phyloP scores from a whole-genome alignment of 129 eudicot species.

The Gnaphalium uliginosum region DNA sequence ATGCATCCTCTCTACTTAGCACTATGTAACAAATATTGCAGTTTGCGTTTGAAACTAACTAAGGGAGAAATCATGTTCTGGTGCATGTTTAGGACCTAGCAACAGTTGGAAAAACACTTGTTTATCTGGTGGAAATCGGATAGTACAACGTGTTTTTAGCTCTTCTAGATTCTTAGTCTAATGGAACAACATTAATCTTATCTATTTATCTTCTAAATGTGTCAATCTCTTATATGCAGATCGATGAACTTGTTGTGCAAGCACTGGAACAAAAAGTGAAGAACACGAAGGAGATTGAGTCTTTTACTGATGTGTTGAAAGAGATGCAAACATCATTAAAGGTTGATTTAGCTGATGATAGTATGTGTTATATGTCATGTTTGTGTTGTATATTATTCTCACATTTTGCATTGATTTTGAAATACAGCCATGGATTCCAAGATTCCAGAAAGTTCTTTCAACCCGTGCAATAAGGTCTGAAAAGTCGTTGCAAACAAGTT shows the following conservation, averaged over 20 bases:
- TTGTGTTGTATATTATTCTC: not conserved
- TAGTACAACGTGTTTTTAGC: not conserved
- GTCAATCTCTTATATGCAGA: constrained; percentile 44
- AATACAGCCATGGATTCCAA: constrained; percentile 84
- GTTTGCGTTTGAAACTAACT: not conserved
- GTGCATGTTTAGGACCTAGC: not conserved
- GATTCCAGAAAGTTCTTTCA: constrained; percentile 54
- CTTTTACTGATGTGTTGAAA: constrained; percentile 55
- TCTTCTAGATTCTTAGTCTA: not conserved
- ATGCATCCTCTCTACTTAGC: not conserved
- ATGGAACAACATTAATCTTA: not conserved
- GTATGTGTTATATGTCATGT: constrained; percentile 1
- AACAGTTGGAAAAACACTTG: not conserved
- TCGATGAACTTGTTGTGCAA: constrained; percentile 90
- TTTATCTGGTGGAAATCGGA: not conserved
- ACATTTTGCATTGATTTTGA: constrained; percentile 5
- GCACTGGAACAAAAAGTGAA: constrained; percentile 53
- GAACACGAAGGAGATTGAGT: constrained; percentile 65
- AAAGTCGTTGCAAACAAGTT: constrained; percentile 41
- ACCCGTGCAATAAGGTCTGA: constrained; percentile 27
- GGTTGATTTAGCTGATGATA: constrained; percentile 43
- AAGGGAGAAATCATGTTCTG: not conserved
- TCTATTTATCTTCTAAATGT: not conserved
- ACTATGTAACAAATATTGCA: not conserved
- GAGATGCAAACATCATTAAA: constrained; percentile 67